phyloP scores from a whole-genome alignment of 768 basidiomycete genomes.

The Auriculariales sp. region DNA sequence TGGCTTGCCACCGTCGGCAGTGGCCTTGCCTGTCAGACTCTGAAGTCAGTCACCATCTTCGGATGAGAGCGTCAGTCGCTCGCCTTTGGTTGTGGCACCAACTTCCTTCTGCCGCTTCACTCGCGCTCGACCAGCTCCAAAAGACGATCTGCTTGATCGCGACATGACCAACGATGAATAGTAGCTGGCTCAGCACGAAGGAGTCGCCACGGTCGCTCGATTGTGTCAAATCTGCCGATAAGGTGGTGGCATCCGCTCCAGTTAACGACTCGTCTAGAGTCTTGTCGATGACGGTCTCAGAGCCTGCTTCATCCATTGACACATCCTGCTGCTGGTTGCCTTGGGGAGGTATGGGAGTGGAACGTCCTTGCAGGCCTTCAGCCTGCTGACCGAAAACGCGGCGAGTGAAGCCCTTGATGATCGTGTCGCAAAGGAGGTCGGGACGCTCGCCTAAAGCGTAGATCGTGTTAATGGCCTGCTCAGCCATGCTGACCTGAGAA shows the following conservation, averaged over 20 bases:
- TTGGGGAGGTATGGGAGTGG: background rate
- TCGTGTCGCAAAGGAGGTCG: slow-evolving; percentile 60
- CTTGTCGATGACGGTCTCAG: slow-evolving; percentile 37
- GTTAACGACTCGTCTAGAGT: slow-evolving; percentile 13
- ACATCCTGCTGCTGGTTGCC: background rate
- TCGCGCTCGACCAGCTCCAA: slow-evolving; percentile 92
- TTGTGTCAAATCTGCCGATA: background rate
- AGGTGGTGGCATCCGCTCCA: background rate
- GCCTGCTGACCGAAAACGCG: slow-evolving; percentile 40
- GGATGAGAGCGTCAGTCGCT: too few relatives aligned
- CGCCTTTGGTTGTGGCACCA: too few relatives aligned
- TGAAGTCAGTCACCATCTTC: background rate
- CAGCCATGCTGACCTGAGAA: slow-evolving; percentile 70
- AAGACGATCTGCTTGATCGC: slow-evolving; percentile 97
- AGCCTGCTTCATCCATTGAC: slow-evolving; percentile 25
- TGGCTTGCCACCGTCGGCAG: slow-evolving; percentile 36
- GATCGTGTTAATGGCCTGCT: slow-evolving; percentile 92
- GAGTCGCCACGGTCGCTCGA: slow-evolving; percentile 66
- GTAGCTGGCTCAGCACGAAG: slow-evolving; percentile 81
- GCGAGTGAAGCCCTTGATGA: slow-evolving; percentile 71
- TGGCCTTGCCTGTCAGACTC: background rate
- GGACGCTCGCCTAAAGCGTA: slow-evolving; percentile 92
- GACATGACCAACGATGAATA: slow-evolving; percentile 92
- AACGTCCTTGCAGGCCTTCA: background rate
- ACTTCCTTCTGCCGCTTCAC: slow-evolving; percentile 93